A percentile compares a stretch with the other conserved stretches of the same genome.
These are phyloP conservation scores for Exsudoporus frostii DNA, from an alignment of 768 basidiomycete species.

Conservation along the genomic window DNA sequence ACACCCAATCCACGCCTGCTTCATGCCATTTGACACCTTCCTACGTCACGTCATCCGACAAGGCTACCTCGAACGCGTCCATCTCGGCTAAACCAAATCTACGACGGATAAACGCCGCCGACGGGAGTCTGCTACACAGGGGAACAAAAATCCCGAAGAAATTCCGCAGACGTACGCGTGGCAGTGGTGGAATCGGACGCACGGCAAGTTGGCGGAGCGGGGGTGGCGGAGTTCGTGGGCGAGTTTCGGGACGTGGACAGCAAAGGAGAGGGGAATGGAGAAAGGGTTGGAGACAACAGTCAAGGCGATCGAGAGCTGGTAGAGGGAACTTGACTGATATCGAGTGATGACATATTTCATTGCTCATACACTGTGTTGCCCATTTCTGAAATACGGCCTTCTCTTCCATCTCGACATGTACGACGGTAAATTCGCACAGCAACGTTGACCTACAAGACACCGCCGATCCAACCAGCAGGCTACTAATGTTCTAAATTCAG, in stretches of 20 bases:
- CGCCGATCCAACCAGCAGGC: too few relatives aligned
- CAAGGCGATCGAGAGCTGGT: slow-evolving; percentile 36
- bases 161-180: slow-evolving; percentile 52
- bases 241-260: too few relatives aligned
- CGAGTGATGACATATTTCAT: slow-evolving; percentile 10
- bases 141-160: slow-evolving; percentile 6
- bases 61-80: slow-evolving; percentile 72
- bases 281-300: slow-evolving; percentile 31
- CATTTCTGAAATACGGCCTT: background rate
- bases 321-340: slow-evolving; percentile 51
- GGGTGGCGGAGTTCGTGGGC: slow-evolving; percentile 71
- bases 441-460: too few relatives aligned
- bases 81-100: slow-evolving; percentile 46
- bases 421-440: too few relatives aligned
- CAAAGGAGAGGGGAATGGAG: slow-evolving; percentile 13
- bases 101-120: slow-evolving; percentile 54
- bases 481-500: too few relatives aligned
- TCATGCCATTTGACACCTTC: slow-evolving; percentile 60
- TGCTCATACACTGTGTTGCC: background rate
- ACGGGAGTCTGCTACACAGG: slow-evolving; percentile 45
- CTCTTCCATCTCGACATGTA: too few relatives aligned
- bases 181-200: slow-evolving; percentile 83
- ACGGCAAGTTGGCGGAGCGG: slow-evolving; percentile 79
- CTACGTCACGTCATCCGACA: slow-evolving; percentile 64
- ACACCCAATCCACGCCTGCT: slow-evolving; percentile 46